Base-by-base conservation (phyloP, 345 rosid species). In the Camelina sativa region DNA sequence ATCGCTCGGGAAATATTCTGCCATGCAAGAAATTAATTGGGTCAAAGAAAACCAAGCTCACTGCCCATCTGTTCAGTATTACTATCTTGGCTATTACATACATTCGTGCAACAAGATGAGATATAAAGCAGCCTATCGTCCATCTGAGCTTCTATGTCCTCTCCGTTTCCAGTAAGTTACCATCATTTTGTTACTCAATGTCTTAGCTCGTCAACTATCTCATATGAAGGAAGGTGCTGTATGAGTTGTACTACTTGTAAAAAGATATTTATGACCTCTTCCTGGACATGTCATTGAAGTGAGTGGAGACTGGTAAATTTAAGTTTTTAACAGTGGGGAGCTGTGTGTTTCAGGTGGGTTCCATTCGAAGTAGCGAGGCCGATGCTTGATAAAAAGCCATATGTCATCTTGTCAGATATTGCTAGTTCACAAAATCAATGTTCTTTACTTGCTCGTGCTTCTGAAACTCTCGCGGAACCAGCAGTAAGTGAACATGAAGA, bases 41-140 rank as follows among this genome's bases (percentile, higher is more conserved):
- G 90, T 92, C 35, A 89, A 80, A 71, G 87, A 84, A 77, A 89
- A 83, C 82, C 87, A 86, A 83, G 77, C 65, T 54, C 82, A 66
- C 62, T 87, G 96, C 79, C 83, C 91, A 12, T 80, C 84, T 79
- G 98, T 95, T 77, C 85, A 90, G 79, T 89, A 83, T 80, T 95
- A 95, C 81, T 95, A 95, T 84, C 92, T 95, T 72, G 99, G 99
- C 59, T 95, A 95, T 80, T 95, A 95, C 77, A 89, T 95, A 80
- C 98, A 92, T 73, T 95, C 99, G 30, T 95, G 99, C 85, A 80
- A 65, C 80, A 95, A 95, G 83, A 95, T 95, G 99, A 92, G 94
- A 87, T 95, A 95, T 80, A 95, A 95, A 86, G 96, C 98, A 40
- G 93, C 92, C 6, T 95, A 95, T 84, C 52, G 69, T 71, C 99